Conservation (phyloP, 768 basidiomycete genomes). For the Kwoniella dendrophila region DNA sequence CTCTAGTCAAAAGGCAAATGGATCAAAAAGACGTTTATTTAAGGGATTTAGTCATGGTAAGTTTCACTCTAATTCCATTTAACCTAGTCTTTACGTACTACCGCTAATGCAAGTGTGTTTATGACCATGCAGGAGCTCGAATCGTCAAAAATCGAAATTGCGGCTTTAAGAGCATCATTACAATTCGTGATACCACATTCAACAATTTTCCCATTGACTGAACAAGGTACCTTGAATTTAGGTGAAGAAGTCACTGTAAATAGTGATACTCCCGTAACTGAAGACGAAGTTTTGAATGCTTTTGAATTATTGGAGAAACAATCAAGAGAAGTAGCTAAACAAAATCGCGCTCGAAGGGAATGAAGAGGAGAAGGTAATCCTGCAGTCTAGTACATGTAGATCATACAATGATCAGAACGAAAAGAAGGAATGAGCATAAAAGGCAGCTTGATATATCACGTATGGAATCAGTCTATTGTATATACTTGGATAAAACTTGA, state of each 20-base stretch:
- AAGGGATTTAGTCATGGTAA: slow-evolving; percentile 35
- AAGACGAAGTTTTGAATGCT: slow-evolving; percentile 14
- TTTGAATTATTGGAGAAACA: slow-evolving; percentile 19
- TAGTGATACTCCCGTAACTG: not conserved
- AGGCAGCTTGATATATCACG: too few relatives aligned
- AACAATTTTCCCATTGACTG: slow-evolving; percentile 8
- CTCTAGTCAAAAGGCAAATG: slow-evolving; percentile 25
- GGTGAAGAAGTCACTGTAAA: slow-evolving; percentile 5
- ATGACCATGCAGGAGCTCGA: slow-evolving; percentile 15
- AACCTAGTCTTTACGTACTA: not conserved
- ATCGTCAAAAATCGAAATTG: slow-evolving; percentile 26
- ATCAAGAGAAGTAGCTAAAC: slow-evolving; percentile 22
- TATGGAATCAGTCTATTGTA: too few relatives aligned
- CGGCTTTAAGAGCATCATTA: slow-evolving; percentile 20
- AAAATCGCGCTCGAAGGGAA: slow-evolving; percentile 1
- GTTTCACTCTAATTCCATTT: not conserved
- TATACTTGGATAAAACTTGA: too few relatives aligned
- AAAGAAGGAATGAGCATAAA: too few relatives aligned
- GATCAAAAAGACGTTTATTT: slow-evolving; percentile 23
- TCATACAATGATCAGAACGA: too few relatives aligned
- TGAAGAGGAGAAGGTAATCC: not conserved
- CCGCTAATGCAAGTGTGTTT: not conserved
- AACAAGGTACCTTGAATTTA: slow-evolving; percentile 16
- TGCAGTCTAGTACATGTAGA: not conserved
- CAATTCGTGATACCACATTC: slow-evolving; percentile 9